A percentile compares a stretch with the other conserved stretches of the same genome.
Conservation (phyloP, 139 green algal species). For the Desmodesmus armatus region DNA sequence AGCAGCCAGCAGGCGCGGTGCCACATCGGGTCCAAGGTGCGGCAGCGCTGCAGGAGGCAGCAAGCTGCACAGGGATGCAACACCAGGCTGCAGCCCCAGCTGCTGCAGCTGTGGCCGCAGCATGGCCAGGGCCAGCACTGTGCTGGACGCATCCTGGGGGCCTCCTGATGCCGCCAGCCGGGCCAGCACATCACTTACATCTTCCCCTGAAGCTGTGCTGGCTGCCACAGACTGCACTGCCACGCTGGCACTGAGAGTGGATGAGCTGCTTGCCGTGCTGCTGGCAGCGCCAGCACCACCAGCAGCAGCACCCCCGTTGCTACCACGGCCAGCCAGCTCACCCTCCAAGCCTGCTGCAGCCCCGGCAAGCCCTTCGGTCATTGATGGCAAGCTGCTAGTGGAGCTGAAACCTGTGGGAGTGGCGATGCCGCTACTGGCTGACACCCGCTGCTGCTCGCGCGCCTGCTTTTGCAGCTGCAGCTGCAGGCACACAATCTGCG, state of each 20-base stretch:
- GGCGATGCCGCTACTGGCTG: background rate
- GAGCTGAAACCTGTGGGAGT: background rate
- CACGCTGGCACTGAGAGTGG: too few species aligned
- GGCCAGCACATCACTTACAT: slow-evolving; percentile 19
- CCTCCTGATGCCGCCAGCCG: slow-evolving; percentile 17
- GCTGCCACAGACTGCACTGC: background rate
- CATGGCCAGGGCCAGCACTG: slow-evolving; percentile 32
- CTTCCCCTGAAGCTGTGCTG: slow-evolving; percentile 4
- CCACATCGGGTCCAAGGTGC: background rate
- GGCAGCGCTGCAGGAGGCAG: slow-evolving; percentile 25
- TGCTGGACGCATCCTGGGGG: slow-evolving; percentile 26
- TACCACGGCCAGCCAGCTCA: background rate
- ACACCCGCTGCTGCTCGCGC: background rate
- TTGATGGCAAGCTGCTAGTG: background rate
- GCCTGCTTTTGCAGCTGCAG: slow-evolving; percentile 20
- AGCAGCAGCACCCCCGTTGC: background rate
- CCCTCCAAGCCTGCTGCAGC: background rate
- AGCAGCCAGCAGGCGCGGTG: slow-evolving; percentile 12
- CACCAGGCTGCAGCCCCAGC: slow-evolving; percentile 22
- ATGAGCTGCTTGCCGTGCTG: too few species aligned
- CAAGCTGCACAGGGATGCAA: slow-evolving; percentile 31
- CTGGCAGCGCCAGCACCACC: background rate
- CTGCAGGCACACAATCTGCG: slow-evolving; percentile 40
- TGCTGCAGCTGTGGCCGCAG: slow-evolving; percentile 39
- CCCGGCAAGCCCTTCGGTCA: background rate